Base-by-base conservation (phyloP, 2,329 filamentous ascomycete genomes). In the Daldinia eschscholtzii region DNA sequence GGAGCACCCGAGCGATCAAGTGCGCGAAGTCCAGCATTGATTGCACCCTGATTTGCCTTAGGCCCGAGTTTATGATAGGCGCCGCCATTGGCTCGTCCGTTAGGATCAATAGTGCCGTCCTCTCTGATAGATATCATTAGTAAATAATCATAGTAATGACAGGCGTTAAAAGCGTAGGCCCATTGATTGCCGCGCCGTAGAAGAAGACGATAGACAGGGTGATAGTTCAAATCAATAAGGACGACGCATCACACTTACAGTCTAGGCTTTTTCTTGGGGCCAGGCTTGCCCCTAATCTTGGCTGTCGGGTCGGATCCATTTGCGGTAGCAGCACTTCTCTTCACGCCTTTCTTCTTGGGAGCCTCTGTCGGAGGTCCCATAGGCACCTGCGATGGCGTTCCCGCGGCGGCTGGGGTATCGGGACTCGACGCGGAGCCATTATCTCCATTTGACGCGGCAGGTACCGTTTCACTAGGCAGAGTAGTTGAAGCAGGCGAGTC, bases 31-130 rank as follows among this genome's bases (percentile, higher is more conserved):
- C 93, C 93, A 61, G 96, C 96, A 79, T 99, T 99, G 86, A 99
- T 99, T 67, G 95, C 95, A 71, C 96, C 96, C 76, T 95, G 93
- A 80, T 98, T 98, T 58, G 95, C 95, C 81, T 98, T 98, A 73
- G 96, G 96, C 3, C 95, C 95, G 28, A 98, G 91, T 80, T 97
- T 97, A 81, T 95, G 93, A 57, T 86, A 84, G 5, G 83, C 82
- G 52, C 84, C 81, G 74, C 85, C 83, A 67, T 80, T 80, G 73
- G 81, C 80, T 68, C 83, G 77, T 73, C 83, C 82, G 76, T 83
- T 83, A 73, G 88, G 85, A 74, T 91, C 89, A 76, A 88, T 85
- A 33, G 86, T 85, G 33, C 88, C 88, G 74, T 91, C 89, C 76
- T 91, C 89, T 72, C 89, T 91, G 67, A 59, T 57, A 65, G 39